These are phyloP conservation scores for Akanthomyces dipterigenus DNA, from an alignment of 2,329 filamentous ascomycete genomes.

Conservation along the genomic window DNA sequence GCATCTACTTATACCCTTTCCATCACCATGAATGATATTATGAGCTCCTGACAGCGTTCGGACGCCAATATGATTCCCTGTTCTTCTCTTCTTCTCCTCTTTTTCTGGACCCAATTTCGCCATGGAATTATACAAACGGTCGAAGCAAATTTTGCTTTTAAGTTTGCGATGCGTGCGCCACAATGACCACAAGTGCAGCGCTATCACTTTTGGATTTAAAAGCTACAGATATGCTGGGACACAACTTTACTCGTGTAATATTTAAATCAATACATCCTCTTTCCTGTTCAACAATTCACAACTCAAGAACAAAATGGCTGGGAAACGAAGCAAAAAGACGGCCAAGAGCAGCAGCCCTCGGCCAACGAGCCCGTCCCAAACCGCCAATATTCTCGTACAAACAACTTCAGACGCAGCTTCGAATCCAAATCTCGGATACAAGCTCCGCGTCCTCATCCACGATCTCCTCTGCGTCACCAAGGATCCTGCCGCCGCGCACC, in stretches of 20 bases:
- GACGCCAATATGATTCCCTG: too few relatives aligned
- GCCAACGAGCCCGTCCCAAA: too few relatives aligned
- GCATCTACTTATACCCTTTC: too few relatives aligned
- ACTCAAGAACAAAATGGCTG: neutral
- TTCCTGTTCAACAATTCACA: neutral
- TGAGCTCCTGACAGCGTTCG: too few relatives aligned
- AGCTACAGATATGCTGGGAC: too few relatives aligned
- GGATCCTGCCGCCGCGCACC: conserved; percentile 6
- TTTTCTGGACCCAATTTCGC: too few relatives aligned
- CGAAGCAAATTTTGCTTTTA: neutral
- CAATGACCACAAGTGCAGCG: neutral
- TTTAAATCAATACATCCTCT: too few relatives aligned
- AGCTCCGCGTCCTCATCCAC: conserved; percentile 12
- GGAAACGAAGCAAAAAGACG: neutral
- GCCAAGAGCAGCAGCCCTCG: neutral
- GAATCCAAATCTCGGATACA: conserved; percentile 10
- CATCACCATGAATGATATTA: too few relatives aligned
- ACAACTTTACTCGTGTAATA: neutral
- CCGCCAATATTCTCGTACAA: too few relatives aligned
- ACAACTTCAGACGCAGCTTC: neutral
- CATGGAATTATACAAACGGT: too few relatives aligned
- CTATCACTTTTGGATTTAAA: neutral
- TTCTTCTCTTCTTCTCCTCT: too few relatives aligned
- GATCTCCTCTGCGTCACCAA: conserved; percentile 12
- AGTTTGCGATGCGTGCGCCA: neutral